Evolutionary conservation across 2,329 filamentous ascomycete species (phyloP), one percentile per base, ranked within the genome.

Genomic region (Gaeumannomyces tritici): DNA sequence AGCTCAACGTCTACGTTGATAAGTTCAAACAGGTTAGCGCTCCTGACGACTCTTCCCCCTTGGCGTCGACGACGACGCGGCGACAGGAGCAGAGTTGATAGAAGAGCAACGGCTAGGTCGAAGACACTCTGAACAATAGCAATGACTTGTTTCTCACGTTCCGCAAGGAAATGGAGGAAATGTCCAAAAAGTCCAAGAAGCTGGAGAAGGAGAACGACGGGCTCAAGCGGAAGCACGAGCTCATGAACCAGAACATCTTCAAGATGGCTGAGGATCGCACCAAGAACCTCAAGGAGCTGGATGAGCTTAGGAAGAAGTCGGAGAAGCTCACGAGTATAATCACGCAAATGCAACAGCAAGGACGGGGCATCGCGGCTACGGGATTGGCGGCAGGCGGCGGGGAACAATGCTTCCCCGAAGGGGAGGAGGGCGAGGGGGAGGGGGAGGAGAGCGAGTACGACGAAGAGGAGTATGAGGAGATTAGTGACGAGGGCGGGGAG

Each of bases 131-230:
- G 61, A 98, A 97, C 77, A 98, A 97, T 73, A 96, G 91, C 76
- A 98, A 98, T 78, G 95, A 98, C 73, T 80, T 98, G 62, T 98
- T 98, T 75, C 80, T 97, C 68, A 97, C 95, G 0, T 98, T 98
- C 77, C 86, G 93, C 62, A 97, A 96, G 78, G 95, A 98, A 76
- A 98, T 98, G 93, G 95, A 98, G 76, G 95, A 98, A 72, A 98
- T 98, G 93, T 96, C 93, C 0, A 97, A 97, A 79, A 98, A 98
- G 79, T 96, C 93, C 7, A 97, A 97, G 76, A 88, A 92, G 29
- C 80, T 99, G 61, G 95, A 99, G 74, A 96, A 96, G 76, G 95
- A 99, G 72, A 98, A 99, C 70, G 89, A 95, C 69, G 89, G 85
- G 24, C 83, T 96, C 61, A 96, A 91, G 67, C 86, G 93, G 62